A percentile compares a stretch with the other conserved stretches of the same genome.
phyloP scores from a whole-genome alignment of 129 eudicot genomes.

The Glebionis coronaria region DNA sequence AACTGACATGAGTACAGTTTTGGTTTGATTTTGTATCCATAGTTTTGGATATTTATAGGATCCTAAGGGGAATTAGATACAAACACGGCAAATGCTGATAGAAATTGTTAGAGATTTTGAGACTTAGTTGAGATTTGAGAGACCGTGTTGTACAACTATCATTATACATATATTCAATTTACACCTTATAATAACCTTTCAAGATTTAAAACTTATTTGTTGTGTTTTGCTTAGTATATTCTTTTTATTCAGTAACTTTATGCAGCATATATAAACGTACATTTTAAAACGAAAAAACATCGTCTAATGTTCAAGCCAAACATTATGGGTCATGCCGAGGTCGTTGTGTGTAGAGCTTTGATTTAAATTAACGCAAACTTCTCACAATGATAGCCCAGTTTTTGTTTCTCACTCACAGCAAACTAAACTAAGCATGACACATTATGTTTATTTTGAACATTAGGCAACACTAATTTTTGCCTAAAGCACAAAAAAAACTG shows the following conservation, averaged over 20 bases:
- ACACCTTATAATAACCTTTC: not conserved
- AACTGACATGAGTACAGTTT: constrained; percentile 11
- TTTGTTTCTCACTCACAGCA: no score
- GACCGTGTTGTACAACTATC: not conserved
- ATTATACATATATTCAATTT: not conserved
- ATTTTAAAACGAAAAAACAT: no score
- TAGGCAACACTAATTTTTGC: no score
- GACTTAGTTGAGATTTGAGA: not conserved
- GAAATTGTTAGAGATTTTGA: not conserved
- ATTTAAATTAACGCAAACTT: no score
- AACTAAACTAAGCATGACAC: no score
- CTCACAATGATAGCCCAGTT: no score
- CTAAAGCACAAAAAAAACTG: no score
- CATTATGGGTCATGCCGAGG: no score
- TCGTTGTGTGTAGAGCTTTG: no score
- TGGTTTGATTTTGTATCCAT: not conserved
- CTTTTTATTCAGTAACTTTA: not conserved
- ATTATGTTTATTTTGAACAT: no score
- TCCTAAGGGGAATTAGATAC: not conserved
- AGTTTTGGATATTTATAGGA: constrained; percentile 1
- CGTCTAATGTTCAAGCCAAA: no score
- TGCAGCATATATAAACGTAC: no score
- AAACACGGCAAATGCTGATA: not conserved
- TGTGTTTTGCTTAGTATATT: not conserved
- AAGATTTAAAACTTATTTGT: not conserved